Evolutionary conservation across 345 rosid genomes (phyloP).

Genomic region (Noccaea bulbosa): DNA sequence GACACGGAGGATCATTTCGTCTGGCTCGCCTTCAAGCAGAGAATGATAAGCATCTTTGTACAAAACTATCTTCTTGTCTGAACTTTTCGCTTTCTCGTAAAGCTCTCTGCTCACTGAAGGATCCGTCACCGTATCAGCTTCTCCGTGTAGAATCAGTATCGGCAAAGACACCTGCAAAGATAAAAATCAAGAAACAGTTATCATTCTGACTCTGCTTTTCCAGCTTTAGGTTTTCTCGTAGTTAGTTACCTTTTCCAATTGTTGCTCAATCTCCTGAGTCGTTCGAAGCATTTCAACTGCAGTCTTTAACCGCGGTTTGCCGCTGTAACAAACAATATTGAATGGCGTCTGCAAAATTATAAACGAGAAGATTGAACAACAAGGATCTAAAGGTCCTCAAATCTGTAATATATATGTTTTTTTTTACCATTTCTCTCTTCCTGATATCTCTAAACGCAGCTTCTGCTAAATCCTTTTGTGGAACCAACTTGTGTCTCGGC

Average conservation of each 20-base stretch:
- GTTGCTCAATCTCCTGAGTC: constrained; percentile 72
- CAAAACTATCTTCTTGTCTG: constrained; percentile 73
- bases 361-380: not conserved
- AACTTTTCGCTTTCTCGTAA: constrained; percentile 73
- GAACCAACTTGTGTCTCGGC: constrained; percentile 85
- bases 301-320: constrained; percentile 73
- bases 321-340: constrained; percentile 76
- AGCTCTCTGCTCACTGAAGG: constrained; percentile 87
- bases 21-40: constrained; percentile 91
- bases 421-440: constrained; percentile 65
- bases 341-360: constrained; percentile 58
- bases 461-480: constrained; percentile 83
- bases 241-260: constrained; percentile 58
- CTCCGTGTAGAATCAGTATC: constrained; percentile 82
- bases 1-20: constrained; percentile 69
- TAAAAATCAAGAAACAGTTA: not conserved
- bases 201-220: not conserved
- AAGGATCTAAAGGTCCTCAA: not conserved
- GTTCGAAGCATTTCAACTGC: constrained; percentile 81
- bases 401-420: not conserved
- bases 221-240: not conserved
- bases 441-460: constrained; percentile 67
- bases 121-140: constrained; percentile 79
- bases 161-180: constrained; percentile 74
- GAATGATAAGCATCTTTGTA: constrained; percentile 74